phyloP scores from a whole-genome alignment of 2,329 filamentous ascomycete species.

The Cryoendolithus antarcticus region DNA sequence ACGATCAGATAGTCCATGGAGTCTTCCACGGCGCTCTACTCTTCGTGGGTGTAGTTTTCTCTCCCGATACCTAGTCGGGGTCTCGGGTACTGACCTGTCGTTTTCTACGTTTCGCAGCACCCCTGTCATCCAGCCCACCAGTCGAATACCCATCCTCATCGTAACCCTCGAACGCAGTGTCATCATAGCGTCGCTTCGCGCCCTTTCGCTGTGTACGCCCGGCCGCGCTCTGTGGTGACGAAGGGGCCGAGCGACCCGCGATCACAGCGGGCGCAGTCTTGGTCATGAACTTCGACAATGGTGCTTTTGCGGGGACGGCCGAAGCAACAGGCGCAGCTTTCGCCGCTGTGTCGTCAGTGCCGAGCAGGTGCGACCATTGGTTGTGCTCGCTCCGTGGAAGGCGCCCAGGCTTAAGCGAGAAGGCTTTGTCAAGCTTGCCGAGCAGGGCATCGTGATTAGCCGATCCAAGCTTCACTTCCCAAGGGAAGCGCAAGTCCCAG shows the following conservation, averaged over 20 bases:
- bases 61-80: too few species aligned
- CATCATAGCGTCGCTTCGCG: conserved; percentile 66
- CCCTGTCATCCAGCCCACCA: conserved; percentile 52
- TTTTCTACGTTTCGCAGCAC: conserved; percentile 18
- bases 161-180: conserved; percentile 59
- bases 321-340: conserved; percentile 3
- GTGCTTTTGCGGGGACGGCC: conserved; percentile 7
- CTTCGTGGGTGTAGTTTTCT: too few species aligned
- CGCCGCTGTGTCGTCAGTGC: conserved; percentile 28
- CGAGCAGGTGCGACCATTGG: conserved; percentile 32
- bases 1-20: too few species aligned
- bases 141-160: conserved; percentile 61
- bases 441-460: conserved; percentile 16
- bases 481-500: conserved; percentile 13
- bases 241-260: conserved; percentile 21
- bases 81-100: conserved; percentile 10
- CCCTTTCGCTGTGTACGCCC: conserved; percentile 50
- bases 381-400: conserved; percentile 29
- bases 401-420: conserved; percentile 31
- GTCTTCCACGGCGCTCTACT: too few species aligned
- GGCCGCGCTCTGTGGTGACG: conserved; percentile 31
- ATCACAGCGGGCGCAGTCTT: conserved; percentile 6
- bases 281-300: conserved; percentile 1
- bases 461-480: conserved; percentile 21
- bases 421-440: conserved; percentile 28